These are phyloP conservation scores for Fusarium proliferatum DNA, from an alignment of 2,329 filamentous ascomycete species.

Conservation along the genomic window DNA sequence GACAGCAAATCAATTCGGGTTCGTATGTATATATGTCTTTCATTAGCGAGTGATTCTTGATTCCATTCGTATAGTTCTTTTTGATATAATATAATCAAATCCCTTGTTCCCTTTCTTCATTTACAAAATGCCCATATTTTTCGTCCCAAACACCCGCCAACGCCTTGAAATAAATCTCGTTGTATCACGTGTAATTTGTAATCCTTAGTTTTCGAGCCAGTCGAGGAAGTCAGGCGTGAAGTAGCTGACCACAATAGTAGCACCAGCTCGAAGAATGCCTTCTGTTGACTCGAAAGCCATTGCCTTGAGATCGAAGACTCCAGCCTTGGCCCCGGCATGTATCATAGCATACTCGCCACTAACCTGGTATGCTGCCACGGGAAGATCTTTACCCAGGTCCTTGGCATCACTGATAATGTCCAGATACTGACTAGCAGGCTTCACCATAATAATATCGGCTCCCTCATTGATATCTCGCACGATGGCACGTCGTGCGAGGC, in stretches of 20 bases:
- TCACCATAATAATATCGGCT: slow-evolving; percentile 99
- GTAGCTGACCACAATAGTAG: slow-evolving; percentile 93
- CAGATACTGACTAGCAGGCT: slow-evolving; percentile 93
- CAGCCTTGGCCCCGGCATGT: slow-evolving; percentile 92
- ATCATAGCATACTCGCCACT: slow-evolving; percentile 99
- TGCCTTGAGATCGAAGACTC: slow-evolving; percentile 92
- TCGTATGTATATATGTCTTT: slow-evolving; percentile 2
- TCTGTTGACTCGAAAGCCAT: slow-evolving; percentile 97
- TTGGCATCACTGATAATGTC: slow-evolving; percentile 99
- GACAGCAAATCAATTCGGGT: neutral
- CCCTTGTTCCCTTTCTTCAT: slow-evolving; percentile 13
- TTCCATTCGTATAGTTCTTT: neutral
- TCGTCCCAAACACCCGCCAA: slow-evolving; percentile 18
- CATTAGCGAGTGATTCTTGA: neutral
- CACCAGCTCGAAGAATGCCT: slow-evolving; percentile 91
- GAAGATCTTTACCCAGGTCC: slow-evolving; percentile 90
- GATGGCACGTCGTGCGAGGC: slow-evolving; percentile 91
- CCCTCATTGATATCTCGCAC: slow-evolving; percentile 90
- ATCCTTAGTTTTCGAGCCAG: slow-evolving; percentile 66
- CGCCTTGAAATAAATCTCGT: slow-evolving; percentile 11
- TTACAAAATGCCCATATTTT: slow-evolving; percentile 23
- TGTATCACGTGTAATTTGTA: slow-evolving; percentile 19
- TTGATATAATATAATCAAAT: slow-evolving; percentile 2
- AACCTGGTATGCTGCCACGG: slow-evolving; percentile 95
- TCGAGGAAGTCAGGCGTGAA: slow-evolving; percentile 86